Conservation (phyloP, 176 grass and related monocot genomes). For the Neostapfia colusana region DNA sequence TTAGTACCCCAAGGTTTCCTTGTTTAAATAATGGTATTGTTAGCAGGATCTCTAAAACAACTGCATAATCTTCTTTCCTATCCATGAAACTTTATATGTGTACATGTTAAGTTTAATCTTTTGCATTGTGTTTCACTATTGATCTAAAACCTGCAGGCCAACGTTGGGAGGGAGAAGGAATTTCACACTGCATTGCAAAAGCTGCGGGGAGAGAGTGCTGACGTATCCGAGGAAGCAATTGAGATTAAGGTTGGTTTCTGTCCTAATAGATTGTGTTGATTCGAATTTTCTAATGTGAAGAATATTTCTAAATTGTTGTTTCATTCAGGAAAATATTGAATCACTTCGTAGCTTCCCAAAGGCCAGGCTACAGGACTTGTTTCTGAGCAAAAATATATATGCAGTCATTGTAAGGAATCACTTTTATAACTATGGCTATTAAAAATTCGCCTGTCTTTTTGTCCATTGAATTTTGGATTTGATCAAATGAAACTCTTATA, state of each 20-base stretch:
- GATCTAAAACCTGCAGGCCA: slow-evolving; percentile 55
- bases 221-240: slow-evolving; percentile 53
- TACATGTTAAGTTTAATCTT: neutral
- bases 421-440: slow-evolving; percentile 25
- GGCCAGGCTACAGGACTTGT: slow-evolving; percentile 53
- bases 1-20: neutral
- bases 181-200: slow-evolving; percentile 61
- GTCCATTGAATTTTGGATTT: slow-evolving; percentile 13
- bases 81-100: neutral
- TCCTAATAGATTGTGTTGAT: slow-evolving; percentile 9
- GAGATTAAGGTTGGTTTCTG: slow-evolving; percentile 65
- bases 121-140: slow-evolving; percentile 6
- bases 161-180: slow-evolving; percentile 57
- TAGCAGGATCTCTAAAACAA: neutral
- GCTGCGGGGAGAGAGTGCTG: slow-evolving; percentile 53
- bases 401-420: slow-evolving; percentile 62
- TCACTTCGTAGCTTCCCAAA: slow-evolving; percentile 48
- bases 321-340: slow-evolving; percentile 63
- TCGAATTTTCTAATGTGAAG: slow-evolving; percentile 25
- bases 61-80: neutral
- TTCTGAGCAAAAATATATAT: slow-evolving; percentile 59
- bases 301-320: neutral
- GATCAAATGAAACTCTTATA: neutral
- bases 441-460: neutral
- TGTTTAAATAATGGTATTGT: neutral